phyloP scores from a whole-genome alignment of 306 rosid genomes.

The Oemleria cerasiformis region DNA sequence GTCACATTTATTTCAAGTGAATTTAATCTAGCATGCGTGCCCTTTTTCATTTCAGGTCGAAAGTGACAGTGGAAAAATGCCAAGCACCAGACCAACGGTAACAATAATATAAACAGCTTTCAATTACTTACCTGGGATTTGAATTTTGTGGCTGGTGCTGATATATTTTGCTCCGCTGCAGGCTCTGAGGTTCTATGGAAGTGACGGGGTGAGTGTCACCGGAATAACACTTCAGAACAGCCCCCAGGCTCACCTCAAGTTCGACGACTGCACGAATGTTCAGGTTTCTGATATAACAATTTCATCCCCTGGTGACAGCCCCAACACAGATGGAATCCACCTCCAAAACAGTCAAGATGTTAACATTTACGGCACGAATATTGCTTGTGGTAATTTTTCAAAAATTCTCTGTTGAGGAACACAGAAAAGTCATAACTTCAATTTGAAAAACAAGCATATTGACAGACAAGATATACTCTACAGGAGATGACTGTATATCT shows the following conservation, averaged over 20 bases:
- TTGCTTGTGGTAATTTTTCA: conserved; percentile 59
- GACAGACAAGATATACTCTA: neutral
- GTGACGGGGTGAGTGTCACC: conserved; percentile 48
- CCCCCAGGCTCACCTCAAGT: conserved; percentile 65
- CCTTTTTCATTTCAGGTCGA: conserved; percentile 8
- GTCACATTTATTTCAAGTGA: neutral
- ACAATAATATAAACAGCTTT: neutral
- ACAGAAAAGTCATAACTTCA: neutral
- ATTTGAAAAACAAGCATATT: neutral
- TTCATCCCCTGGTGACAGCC: conserved; percentile 71
- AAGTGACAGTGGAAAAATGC: conserved; percentile 28
- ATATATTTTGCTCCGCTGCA: conserved; percentile 12
- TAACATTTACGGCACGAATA: conserved; percentile 42
- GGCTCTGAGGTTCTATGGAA: conserved; percentile 78
- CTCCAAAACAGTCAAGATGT: conserved; percentile 58
- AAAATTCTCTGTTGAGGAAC: neutral
- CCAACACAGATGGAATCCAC: conserved; percentile 85
- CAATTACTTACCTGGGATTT: neutral
- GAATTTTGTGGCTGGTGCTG: neutral
- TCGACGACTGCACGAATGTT: conserved; percentile 54
- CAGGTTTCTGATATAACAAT: conserved; percentile 41
- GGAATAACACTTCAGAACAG: conserved; percentile 76
- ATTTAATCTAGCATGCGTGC: conserved; percentile 4
- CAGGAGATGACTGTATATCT: conserved; percentile 80
- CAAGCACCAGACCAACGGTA: conserved; percentile 67